Evolutionary conservation across 2,329 filamentous ascomycete genomes (phyloP).

Genomic region (Venturia asperata): DNA sequence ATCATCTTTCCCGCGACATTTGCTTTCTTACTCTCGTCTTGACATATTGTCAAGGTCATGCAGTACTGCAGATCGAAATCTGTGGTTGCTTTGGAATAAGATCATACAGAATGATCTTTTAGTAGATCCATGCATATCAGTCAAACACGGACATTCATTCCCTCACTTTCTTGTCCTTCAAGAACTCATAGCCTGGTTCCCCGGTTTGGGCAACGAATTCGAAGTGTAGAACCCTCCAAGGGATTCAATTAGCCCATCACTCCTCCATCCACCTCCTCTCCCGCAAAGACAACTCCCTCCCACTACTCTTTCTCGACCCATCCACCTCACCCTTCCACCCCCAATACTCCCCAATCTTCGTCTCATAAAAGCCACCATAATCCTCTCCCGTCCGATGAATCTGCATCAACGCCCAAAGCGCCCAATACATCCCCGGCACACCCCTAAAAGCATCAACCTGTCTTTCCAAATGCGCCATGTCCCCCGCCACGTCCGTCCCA

Average conservation of each 20-base stretch:
- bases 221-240: too few species aligned
- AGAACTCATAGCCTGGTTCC: too few species aligned
- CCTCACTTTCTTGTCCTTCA: too few species aligned
- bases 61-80: too few species aligned
- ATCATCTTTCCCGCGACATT: too few species aligned
- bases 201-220: too few species aligned
- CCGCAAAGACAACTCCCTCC: slow-evolving; percentile 58
- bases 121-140: too few species aligned
- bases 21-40: too few species aligned
- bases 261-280: slow-evolving; percentile 62
- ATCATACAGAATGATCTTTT: too few species aligned
- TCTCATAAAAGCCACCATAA: slow-evolving; percentile 83
- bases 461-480: slow-evolving; percentile 60
- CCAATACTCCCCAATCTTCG: slow-evolving; percentile 83
- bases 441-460: slow-evolving; percentile 86
- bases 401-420: slow-evolving; percentile 93
- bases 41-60: too few species aligned
- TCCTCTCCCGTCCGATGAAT: slow-evolving; percentile 96
- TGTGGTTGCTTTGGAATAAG: too few species aligned
- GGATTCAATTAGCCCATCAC: not conserved
- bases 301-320: slow-evolving; percentile 42
- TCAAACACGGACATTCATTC: too few species aligned
- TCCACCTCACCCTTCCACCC: slow-evolving; percentile 72
- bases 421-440: slow-evolving; percentile 83
- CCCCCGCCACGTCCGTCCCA: slow-evolving; percentile 32